Percentiles rank a stretch among this genome's conserved stretches.
phyloP scores from a whole-genome alignment of 2,329 filamentous ascomycete genomes.

The Trichoderma sp. region DNA sequence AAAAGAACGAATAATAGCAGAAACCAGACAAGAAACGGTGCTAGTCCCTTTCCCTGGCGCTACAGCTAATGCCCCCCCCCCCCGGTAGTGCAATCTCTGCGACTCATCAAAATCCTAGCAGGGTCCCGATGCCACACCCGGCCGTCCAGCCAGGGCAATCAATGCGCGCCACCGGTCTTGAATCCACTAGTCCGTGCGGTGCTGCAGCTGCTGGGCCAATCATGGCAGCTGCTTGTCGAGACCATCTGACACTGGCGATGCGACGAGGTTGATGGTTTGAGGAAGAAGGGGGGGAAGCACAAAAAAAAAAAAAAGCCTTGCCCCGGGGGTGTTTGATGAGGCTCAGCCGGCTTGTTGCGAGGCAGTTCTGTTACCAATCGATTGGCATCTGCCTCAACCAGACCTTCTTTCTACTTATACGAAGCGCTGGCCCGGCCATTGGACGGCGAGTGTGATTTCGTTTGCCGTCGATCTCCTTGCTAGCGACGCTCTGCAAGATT shows the following conservation, averaged over 20 bases:
- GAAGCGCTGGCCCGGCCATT: neutral
- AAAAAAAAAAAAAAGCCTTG: conserved; percentile 1
- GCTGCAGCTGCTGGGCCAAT: conserved; percentile 12
- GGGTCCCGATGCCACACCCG: conserved; percentile 10
- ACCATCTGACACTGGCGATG: conserved; percentile 2
- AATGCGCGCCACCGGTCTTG: conserved; percentile 7
- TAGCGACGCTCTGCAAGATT: conserved; percentile 14
- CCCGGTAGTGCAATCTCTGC: conserved; percentile 18
- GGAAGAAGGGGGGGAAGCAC: neutral
- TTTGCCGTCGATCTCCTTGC: conserved; percentile 7
- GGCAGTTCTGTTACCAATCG: neutral
- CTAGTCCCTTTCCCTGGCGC: neutral
- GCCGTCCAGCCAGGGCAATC: conserved; percentile 10
- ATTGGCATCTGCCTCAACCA: neutral
- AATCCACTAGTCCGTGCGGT: conserved; percentile 5
- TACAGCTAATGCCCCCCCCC: conserved; percentile 2
- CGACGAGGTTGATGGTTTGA: neutral
- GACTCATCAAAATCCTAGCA: conserved; percentile 14
- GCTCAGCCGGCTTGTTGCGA: neutral
- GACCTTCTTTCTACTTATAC: neutral
- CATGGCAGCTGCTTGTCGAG: neutral
- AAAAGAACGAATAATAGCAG: too few relatives aligned
- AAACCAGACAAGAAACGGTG: neutral
- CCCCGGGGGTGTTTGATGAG: neutral
- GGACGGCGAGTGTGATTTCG: neutral